Evolutionary conservation across 768 basidiomycete genomes (phyloP).

Genomic region (Tylopilus sp.): DNA sequence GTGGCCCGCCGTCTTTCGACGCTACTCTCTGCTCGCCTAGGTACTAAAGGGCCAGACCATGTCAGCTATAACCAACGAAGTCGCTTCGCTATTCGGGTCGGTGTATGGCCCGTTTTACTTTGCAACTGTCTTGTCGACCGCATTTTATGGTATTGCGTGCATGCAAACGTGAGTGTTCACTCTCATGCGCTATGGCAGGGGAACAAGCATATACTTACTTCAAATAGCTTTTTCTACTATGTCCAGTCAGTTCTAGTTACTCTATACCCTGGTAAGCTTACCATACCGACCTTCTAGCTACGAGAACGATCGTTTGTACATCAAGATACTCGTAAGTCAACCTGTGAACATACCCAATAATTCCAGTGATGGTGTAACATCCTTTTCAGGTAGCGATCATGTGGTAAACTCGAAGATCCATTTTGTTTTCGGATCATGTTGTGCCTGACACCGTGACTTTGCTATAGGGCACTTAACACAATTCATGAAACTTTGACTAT

Average conservation of each 20-base stretch:
- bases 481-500: background rate
- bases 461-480: background rate
- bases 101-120: background rate
- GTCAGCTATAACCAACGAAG: background rate
- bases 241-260: background rate
- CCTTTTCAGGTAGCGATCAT: background rate
- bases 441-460: background rate
- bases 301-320: background rate
- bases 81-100: background rate
- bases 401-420: background rate
- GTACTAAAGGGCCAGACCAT: too few relatives aligned
- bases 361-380: background rate
- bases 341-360: too few relatives aligned
- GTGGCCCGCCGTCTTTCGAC: too few relatives aligned
- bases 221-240: background rate
- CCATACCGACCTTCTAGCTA: background rate
- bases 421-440: background rate
- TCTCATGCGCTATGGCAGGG: background rate
- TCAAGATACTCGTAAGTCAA: background rate
- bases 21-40: too few relatives aligned
- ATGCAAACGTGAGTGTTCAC: slow-evolving; percentile 9
- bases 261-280: too few relatives aligned
- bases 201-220: background rate
- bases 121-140: background rate
- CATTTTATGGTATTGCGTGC: slow-evolving; percentile 2